phyloP scores from a whole-genome alignment of 495 filamentous ascomycete genomes.

The Lasiosphaeriaceae sp. region DNA sequence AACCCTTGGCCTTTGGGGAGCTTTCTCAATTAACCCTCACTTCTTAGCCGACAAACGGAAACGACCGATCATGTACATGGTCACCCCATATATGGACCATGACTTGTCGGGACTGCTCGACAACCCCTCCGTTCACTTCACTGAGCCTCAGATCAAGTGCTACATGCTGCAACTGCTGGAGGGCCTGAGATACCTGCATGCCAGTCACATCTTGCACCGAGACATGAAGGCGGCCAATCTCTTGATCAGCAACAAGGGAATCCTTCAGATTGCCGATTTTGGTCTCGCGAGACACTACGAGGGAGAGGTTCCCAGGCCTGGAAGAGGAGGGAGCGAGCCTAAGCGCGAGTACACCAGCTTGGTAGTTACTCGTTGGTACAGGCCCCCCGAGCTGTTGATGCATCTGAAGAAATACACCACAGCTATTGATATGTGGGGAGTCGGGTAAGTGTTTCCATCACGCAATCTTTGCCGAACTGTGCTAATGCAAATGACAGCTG shows the following conservation, averaged over 20 bases:
- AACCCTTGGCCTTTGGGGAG: neutral
- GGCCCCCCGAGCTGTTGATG: constrained; percentile 88
- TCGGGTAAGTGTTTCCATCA: constrained; percentile 62
- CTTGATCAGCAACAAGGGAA: constrained; percentile 89
- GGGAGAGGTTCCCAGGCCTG: constrained; percentile 72
- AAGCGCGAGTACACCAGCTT: constrained; percentile 87
- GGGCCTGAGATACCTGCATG: constrained; percentile 84
- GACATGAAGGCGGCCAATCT: constrained; percentile 99
- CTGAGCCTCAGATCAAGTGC: constrained; percentile 90
- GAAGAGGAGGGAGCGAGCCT: constrained; percentile 79
- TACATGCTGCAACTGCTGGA: constrained; percentile 94
- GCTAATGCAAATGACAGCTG: constrained; percentile 52
- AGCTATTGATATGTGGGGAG: constrained; percentile 97
- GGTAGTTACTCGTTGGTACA: constrained; percentile 96
- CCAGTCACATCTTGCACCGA: constrained; percentile 83
- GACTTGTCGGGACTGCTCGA: constrained; percentile 94
- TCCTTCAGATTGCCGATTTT: constrained; percentile 97
- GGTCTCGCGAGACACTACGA: constrained; percentile 92
- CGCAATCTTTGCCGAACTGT: neutral
- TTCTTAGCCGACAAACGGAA: constrained; percentile 66
- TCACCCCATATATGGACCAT: constrained; percentile 98
- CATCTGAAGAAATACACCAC: constrained; percentile 86
- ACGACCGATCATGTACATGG: constrained; percentile 94
- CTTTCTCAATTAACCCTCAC: neutral
- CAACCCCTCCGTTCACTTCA: constrained; percentile 84